Percentiles rank a stretch among this genome's conserved stretches.
phyloP scores from a whole-genome alignment of 2,329 filamentous ascomycete genomes.

The Thermothelomyces thermophilus region DNA sequence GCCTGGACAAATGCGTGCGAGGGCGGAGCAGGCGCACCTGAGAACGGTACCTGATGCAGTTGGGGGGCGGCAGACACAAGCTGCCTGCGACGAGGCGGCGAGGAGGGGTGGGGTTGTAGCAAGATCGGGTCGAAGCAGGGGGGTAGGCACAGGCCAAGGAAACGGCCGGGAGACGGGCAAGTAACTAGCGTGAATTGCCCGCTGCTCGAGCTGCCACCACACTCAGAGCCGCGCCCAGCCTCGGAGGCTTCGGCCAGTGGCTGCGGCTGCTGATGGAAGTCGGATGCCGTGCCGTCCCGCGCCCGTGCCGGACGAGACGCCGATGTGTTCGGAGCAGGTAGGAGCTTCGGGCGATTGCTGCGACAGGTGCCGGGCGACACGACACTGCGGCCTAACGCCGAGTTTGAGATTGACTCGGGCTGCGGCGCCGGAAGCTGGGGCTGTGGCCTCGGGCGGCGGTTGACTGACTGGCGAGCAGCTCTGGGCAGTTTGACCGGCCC shows the following conservation, averaged over 20 bases:
- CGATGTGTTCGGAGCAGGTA: conserved; percentile 3
- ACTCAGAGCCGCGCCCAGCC: not conserved
- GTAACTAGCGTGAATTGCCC: conserved; percentile 13
- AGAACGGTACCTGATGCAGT: conserved; percentile 21
- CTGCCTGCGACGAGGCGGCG: conserved; percentile 6
- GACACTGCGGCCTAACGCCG: not conserved
- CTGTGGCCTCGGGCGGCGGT: not conserved
- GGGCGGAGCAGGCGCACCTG: conserved; percentile 16
- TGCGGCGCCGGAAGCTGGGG: not conserved
- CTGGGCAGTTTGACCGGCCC: not conserved
- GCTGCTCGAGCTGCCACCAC: conserved; percentile 19
- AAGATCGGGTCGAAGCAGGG: conserved; percentile 7
- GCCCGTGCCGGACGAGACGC: conserved; percentile 2
- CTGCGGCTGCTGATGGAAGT: not conserved
- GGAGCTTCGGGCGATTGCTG: not conserved
- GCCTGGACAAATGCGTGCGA: conserved; percentile 13
- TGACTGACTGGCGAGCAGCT: not conserved
- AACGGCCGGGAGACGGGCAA: conserved; percentile 10
- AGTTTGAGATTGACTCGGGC: not conserved
- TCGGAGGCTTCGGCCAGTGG: not conserved
- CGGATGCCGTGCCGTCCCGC: not conserved
- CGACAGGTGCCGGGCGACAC: not conserved
- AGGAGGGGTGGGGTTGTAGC: conserved; percentile 14
- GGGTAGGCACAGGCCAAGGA: conserved; percentile 14
- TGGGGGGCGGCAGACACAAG: conserved; percentile 14